Evolutionary conservation across 441 rosid genomes (phyloP).

Genomic region (Pelargonium fulgidum): DNA sequence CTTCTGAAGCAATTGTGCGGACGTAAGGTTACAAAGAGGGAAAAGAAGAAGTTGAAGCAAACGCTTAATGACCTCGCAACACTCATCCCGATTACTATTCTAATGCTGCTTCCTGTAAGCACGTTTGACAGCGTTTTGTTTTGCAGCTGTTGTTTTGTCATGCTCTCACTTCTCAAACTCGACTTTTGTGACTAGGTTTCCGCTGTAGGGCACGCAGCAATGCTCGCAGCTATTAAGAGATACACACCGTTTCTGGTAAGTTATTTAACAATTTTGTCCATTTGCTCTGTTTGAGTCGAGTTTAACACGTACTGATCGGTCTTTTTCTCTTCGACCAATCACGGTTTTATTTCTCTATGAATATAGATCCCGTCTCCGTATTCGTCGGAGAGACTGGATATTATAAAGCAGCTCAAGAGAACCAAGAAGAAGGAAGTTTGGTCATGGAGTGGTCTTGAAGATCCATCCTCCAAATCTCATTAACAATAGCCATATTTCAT

Average conservation of each 20-base stretch:
- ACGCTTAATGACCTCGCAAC: conserved; percentile 45
- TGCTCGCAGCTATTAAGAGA: conserved; percentile 49
- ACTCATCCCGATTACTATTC: conserved; percentile 49
- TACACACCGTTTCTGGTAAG: conserved; percentile 52
- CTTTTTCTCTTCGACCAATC: conserved; percentile 13
- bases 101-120: conserved; percentile 67
- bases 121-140: conserved; percentile 2
- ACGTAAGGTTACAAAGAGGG: conserved; percentile 35
- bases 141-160: not conserved
- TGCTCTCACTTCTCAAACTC: not conserved
- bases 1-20: conserved; percentile 42
- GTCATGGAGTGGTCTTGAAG: conserved; percentile 42
- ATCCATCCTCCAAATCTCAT: conserved; percentile 19
- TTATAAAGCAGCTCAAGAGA: conserved; percentile 48
- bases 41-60: conserved; percentile 39
- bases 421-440: conserved; percentile 49
- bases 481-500: not conserved
- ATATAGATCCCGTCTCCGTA: conserved; percentile 68
- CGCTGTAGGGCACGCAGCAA: conserved; percentile 58
- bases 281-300: too few species aligned
- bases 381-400: conserved; percentile 47
- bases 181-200: conserved; percentile 37
- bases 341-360: not conserved
- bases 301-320: too few species aligned
- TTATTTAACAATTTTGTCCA: not conserved